A percentile compares a stretch with the other conserved stretches of the same genome.
phyloP scores from a whole-genome alignment of 768 basidiomycete species.

The Tylopilus sp. region DNA sequence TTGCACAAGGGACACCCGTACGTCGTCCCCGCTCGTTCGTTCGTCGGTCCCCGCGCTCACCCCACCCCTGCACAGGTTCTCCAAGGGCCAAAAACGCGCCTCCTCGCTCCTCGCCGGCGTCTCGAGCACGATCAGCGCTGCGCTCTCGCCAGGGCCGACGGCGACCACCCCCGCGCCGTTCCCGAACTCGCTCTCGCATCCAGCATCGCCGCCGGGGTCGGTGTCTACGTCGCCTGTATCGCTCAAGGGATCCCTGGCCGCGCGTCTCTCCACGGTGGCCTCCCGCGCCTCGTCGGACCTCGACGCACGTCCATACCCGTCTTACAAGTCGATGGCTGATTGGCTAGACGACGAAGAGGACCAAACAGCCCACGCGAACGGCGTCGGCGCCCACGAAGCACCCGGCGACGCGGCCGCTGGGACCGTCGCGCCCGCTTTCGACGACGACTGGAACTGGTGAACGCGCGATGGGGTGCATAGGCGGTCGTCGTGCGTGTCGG shows the following conservation, averaged over 20 bases:
- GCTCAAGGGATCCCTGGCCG: not conserved
- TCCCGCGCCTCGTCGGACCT: too few species aligned
- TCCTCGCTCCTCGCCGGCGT: constrained; percentile 64
- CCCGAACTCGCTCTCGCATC: not conserved
- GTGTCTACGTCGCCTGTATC: not conserved
- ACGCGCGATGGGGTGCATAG: too few species aligned
- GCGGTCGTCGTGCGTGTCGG: too few species aligned
- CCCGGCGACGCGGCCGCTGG: too few species aligned
- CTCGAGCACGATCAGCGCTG: constrained; percentile 52
- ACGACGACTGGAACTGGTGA: constrained; percentile 65
- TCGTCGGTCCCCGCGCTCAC: not conserved
- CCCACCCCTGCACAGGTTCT: constrained; percentile 41
- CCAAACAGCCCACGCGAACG: constrained; percentile 15
- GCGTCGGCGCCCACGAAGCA: constrained; percentile 29
- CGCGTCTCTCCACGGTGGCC: not conserved
- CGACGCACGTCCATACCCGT: constrained; percentile 3
- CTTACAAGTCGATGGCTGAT: constrained; percentile 11
- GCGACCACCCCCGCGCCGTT: constrained; percentile 25
- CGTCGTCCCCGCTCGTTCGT: constrained; percentile 31
- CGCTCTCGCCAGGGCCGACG: constrained; percentile 39
- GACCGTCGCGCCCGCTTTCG: constrained; percentile 15
- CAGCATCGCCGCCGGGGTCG: not conserved
- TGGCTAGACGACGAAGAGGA: constrained; percentile 43
- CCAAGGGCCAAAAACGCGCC: constrained; percentile 66
- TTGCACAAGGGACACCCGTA: constrained; percentile 54